Base-by-base conservation (phyloP, 257 asterid genomes). In the Przewalskia tangutica region DNA sequence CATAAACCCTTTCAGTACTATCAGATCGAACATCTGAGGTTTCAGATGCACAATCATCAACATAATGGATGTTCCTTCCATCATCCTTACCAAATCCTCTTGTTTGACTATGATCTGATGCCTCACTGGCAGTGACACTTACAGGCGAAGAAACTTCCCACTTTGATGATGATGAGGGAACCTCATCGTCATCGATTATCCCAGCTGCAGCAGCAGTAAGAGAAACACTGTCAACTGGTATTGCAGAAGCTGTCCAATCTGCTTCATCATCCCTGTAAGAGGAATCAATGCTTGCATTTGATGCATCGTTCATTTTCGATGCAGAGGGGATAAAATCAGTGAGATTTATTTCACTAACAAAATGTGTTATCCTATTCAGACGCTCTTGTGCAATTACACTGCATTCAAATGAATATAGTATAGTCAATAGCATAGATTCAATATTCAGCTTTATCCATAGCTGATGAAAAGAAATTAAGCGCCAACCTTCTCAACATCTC, bases 301-400 rank as follows among this genome's bases (percentile, higher is more conserved):
- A 77, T 46, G 55, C 77, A 78, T 89, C 82, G 54, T 86, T 84
- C 56, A 88, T 84, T 78, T 82, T 81, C 42, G 90, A 50, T 44
- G 83, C 88, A 13, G 89, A 81, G 65, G 93, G 90, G 59, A 84
- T 76, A 71, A 65, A 80, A 84, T 89, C 92, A 75, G 89, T 77
- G 82, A 86, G 83, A 78, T 91, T 82, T 85, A 92, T 86, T 83
- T 93, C 97, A 46, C 82, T 84, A 66, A 92, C 93, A 87, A 90
- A 92, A 81, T 89, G 88, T 34, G 97, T 92, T 76, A 95, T 93
- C 85, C 97, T 90, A 78, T 91, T 92, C 82, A 95, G 87, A 17
- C 99, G 97, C 84, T 93, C 94, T 88, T 93, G 99, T 27, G 97
- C 91, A 89, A 95, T 86, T 86, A 95, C 90, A 90, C 98, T 95